Base-by-base conservation (phyloP, 2,329 filamentous ascomycete genomes). In the Talaromyces sp. region DNA sequence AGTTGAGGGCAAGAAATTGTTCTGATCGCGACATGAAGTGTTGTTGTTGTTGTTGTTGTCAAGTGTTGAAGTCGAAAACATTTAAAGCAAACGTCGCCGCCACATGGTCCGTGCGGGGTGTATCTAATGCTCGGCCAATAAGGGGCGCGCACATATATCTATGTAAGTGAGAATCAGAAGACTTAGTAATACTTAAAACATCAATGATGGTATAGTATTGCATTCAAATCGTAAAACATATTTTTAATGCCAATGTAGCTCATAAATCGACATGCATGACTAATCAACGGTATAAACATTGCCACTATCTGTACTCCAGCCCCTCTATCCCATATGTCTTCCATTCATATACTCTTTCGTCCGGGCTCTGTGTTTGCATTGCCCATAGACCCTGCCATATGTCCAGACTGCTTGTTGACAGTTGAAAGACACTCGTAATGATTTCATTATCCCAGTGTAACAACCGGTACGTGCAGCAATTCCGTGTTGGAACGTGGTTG, bases 381-480 rank as follows among this genome's bases (percentile, higher is more conserved):
- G 23, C 23, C 23, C 23, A 23, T 23, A 23, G 23, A 23, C 23
- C 23, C 23, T 23, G 23, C 23, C 23, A 23, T 23, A 23, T 23
- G 23, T 23, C 23, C 23, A 23, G 36, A 5, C 44, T 27, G 44
- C 8, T n/a, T 12, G 10, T 23, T 27, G n/a, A 40, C 42, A 6
- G n/a, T n/a, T 47, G 42, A 23, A 23, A 23, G 9, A 44, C 16
- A 8, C 3, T 8, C 23, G 2, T 23, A 23, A 47, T 14, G 14
- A 5, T 53, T 27, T 14, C 4, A 5, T 53, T 27, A 53, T 31
- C 61, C 61, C n/a, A 68, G 58, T n/a, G 65, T 63, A 16, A 68
- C 54, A 23, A 68, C 56, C 12, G 67, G 67, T 23, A 67, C 59
- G 42, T 68, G 66, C 28, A 68, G 42, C 12, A 66, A 14, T 14